phyloP scores from a whole-genome alignment of 495 filamentous ascomycete genomes.

The Oleoguttula mirabilis region DNA sequence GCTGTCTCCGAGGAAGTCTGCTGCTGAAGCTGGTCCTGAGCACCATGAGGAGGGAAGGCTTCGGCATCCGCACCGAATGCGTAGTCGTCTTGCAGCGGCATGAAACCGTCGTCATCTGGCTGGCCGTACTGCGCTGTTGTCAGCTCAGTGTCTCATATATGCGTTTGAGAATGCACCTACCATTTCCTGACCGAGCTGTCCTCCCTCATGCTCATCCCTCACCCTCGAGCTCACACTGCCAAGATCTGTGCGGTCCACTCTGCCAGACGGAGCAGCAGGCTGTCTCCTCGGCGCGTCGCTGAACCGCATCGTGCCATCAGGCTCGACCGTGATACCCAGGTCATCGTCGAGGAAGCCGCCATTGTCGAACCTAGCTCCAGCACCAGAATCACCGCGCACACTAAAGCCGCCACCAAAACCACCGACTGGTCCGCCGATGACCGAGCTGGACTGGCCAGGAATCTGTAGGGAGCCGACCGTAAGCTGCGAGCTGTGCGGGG shows the following conservation, averaged over 20 bases:
- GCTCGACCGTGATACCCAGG: slow-evolving; percentile 46
- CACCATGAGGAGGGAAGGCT: background rate
- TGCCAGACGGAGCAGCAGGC: background rate
- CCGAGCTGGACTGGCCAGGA: slow-evolving; percentile 18
- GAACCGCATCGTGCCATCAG: slow-evolving; percentile 44
- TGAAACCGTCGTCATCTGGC: slow-evolving; percentile 14
- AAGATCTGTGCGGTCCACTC: background rate
- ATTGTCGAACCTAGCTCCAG: slow-evolving; percentile 14
- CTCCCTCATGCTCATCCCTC: slow-evolving; percentile 32
- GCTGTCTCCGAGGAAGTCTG: slow-evolving; percentile 14
- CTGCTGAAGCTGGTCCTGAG: slow-evolving; percentile 11
- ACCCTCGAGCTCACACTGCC: slow-evolving; percentile 19
- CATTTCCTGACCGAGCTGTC: slow-evolving; percentile 21
- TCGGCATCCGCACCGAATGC: background rate
- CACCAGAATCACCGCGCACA: slow-evolving; percentile 26
- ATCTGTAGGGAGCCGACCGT: slow-evolving; percentile 23
- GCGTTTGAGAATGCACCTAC: too few relatives aligned
- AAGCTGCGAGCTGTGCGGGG: slow-evolving; percentile 27
- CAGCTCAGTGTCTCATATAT: background rate
- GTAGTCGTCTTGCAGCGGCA: slow-evolving; percentile 15
- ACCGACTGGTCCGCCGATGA: slow-evolving; percentile 20
- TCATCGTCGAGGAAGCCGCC: slow-evolving; percentile 47
- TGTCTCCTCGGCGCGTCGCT: slow-evolving; percentile 8
- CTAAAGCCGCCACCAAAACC: slow-evolving; percentile 28
- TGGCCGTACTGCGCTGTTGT: slow-evolving; percentile 5